Evolutionary conservation across 164 flowering plant genomes (phyloP), one percentile per base, ranked within the genome.

Genomic region (Magnolia changhungtana): DNA sequence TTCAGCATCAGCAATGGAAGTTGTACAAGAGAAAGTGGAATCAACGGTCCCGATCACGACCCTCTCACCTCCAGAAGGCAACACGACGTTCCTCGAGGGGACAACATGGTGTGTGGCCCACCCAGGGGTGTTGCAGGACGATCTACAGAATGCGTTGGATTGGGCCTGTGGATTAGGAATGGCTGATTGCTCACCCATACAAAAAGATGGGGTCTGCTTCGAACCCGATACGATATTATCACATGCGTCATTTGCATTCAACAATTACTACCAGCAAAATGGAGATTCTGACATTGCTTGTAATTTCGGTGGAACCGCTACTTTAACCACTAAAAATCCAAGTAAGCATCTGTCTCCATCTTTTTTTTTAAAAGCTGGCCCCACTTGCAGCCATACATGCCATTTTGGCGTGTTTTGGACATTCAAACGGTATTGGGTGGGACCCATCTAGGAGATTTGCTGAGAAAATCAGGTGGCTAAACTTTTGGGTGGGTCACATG

Each of bases 201-300:
- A 86, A 72, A 23, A 80, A 0, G 89, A 87, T 8, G 92, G 92
- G 8, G 66, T 78, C 7, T 96, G 99, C 79, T 96, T 77, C 52
- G 78, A 90, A n/a, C 98, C 99, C 1, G 85, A 96, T 79, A 90
- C 90, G 0, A 88, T 96, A 4, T 61, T 87, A 63, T 88, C 97
- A 58, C 99, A 96, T 76, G 99, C 98, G 8, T 96, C 99, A 1
- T 96, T 75, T 79, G 98, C 98, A 21, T 96, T 93, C 90, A 96
- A 96, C 71, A 79, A 37, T 78, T 96, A 96, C 61, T 96, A 89
- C 81, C 99, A 96, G 74, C 85, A 85, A 76, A 92, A 91, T 72
- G 98, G 98, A 0, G 91, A 92, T 63, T 85, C 89, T 4, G 96
- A 88, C 52, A 80, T 92, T 55, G 96, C 98, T 72, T 95, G 99